Evolutionary conservation across 2,329 filamentous ascomycete genomes (phyloP), one percentile per base, ranked within the genome.

Genomic region (Thelonectria blattea): DNA sequence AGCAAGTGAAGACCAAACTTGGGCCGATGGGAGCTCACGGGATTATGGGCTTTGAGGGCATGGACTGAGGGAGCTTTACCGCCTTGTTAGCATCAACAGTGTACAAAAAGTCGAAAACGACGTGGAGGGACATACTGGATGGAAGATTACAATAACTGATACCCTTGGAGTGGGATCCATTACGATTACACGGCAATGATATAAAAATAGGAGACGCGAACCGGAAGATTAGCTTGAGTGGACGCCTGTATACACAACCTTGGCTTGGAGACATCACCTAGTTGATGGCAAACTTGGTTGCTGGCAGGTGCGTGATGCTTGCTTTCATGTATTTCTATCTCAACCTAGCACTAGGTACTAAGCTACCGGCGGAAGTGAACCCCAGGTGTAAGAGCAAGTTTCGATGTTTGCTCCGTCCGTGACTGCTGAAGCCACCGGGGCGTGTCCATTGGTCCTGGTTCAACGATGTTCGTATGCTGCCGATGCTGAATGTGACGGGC

Each of bases 11-110:
- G 46, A 75, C 63, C 54, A 80, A 80, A 52, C 72, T 84, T 6
- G 82, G 81, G 3, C 79, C 80, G 12, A 80, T 79, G 74, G 82
- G 82, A 18, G 80, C 81, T 3, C 81, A 84, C 46, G 82, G 82
- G 50, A 76, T 84, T n/a, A 68, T 83, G 64, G 79, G 78, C 5
- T 83, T 84, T 60, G 78, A 80, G 12, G 81, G 78, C 8, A 59
- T 84, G 64, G 81, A 83, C 58, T 83, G 81, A 82, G 58, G 82
- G 62, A 64, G 41, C 5, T 4, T 27, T 20, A 5, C 14, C 20
- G 6, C 27, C 47, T 43, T 49, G 15, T 45, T 39, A 41, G 15
- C 15, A 37, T 39, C 11, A n/a, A 8, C 32, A 18, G 15, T 39
- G 24, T 47, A 47, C n/a, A 12, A 27, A 30, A 47, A 27, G 56